These are phyloP conservation scores for Haplographium delicatum DNA, from an alignment of 495 filamentous ascomycete genomes.

Conservation along the genomic window DNA sequence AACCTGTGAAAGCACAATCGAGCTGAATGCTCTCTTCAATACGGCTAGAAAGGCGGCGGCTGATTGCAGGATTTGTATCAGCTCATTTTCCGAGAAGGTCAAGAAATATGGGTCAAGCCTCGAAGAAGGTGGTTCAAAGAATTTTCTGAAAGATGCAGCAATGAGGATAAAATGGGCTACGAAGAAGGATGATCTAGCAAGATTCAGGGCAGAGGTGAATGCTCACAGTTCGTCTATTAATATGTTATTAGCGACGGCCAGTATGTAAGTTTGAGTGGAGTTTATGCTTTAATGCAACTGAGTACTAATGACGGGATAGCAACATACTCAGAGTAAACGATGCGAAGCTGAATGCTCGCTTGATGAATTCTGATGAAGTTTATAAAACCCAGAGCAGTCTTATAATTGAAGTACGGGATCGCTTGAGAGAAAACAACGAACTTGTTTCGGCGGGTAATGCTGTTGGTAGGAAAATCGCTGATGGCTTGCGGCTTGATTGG, in stretches of 20 bases:
- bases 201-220: slow-evolving; percentile 28
- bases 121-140: background rate
- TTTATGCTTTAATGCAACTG: background rate
- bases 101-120: slow-evolving; percentile 3
- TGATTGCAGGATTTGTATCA: background rate
- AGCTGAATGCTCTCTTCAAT: slow-evolving; percentile 4
- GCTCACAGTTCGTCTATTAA: slow-evolving; percentile 28
- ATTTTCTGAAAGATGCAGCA: slow-evolving; percentile 11
- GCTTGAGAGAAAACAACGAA: background rate
- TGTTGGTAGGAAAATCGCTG: background rate
- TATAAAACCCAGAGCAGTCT: background rate
- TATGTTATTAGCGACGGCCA: slow-evolving; percentile 30
- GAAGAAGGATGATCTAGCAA: slow-evolving; percentile 27
- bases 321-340: background rate
- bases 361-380: background rate
- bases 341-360: background rate
- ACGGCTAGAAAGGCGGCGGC: slow-evolving; percentile 1
- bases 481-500: background rate
- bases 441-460: background rate
- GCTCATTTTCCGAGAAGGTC: slow-evolving; percentile 1
- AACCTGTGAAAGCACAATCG: background rate
- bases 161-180: slow-evolving; percentile 31
- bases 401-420: background rate
- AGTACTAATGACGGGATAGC: background rate
- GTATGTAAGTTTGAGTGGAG: slow-evolving; percentile 24